A percentile compares a stretch with the other conserved stretches of the same genome.
Evolutionary conservation across 306 rosid genomes (phyloP).

Genomic region (Fragaria vesca): DNA sequence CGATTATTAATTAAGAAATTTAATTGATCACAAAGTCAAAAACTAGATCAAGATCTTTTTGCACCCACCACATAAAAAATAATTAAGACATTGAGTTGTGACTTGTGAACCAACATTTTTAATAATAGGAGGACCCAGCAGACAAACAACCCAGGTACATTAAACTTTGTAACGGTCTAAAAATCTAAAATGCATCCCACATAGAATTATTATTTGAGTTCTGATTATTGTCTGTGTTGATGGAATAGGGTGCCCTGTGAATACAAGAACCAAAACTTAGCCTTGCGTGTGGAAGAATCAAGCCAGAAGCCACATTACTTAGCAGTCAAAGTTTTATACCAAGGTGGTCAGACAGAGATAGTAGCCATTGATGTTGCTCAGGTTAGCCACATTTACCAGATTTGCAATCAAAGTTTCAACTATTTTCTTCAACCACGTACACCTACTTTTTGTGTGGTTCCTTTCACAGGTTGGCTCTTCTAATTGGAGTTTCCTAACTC

Average conservation of each 20-base stretch:
- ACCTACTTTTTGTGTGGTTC: background rate
- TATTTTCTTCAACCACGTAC: background rate
- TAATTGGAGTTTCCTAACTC: constrained; percentile 56
- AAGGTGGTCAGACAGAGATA: constrained; percentile 97
- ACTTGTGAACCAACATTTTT: constrained; percentile 23
- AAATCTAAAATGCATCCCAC: constrained; percentile 27
- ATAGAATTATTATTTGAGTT: background rate
- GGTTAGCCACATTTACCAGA: constrained; percentile 35
- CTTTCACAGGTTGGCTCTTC: constrained; percentile 55
- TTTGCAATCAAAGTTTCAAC: background rate
- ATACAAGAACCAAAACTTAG: constrained; percentile 61
- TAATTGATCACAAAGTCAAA: background rate
- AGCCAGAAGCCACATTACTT: constrained; percentile 66
- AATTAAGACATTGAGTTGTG: background rate
- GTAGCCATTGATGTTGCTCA: constrained; percentile 77
- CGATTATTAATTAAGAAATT: background rate
- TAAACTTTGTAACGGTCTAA: constrained; percentile 45
- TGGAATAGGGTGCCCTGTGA: constrained; percentile 68
- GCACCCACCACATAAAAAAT: constrained; percentile 7
- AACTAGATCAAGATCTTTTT: constrained; percentile 23
- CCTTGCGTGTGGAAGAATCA: constrained; percentile 77
- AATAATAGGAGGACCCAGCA: constrained; percentile 21
- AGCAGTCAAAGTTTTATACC: constrained; percentile 66
- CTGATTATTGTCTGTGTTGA: background rate
- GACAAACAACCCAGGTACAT: constrained; percentile 26